Conservation (phyloP, 306 rosid genomes). For the Carpinus viminea region DNA sequence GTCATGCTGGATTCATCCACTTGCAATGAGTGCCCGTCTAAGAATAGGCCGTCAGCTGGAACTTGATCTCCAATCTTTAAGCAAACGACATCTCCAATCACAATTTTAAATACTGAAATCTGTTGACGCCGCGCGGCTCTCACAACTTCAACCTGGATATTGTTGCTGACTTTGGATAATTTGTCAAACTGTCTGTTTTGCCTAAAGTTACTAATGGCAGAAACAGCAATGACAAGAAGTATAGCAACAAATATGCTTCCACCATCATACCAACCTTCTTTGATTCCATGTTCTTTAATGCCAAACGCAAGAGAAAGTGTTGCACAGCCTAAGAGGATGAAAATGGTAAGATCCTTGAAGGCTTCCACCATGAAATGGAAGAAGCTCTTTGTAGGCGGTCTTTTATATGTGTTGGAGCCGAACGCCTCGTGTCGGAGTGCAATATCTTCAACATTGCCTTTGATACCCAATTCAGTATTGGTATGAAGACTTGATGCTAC, state of each 20-base stretch:
- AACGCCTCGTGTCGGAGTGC: not conserved
- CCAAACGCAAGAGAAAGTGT: conserved; percentile 28
- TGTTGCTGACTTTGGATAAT: conserved; percentile 17
- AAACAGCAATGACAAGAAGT: conserved; percentile 19
- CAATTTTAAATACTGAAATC: conserved; percentile 24
- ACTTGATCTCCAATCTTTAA: conserved; percentile 31
- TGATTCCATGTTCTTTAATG: conserved; percentile 20
- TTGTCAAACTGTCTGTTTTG: conserved; percentile 21
- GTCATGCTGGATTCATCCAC: conserved; percentile 30
- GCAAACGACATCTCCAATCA: conserved; percentile 35
- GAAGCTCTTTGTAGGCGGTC: conserved; percentile 25
- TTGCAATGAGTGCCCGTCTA: conserved; percentile 20
- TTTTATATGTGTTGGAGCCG: conserved; percentile 24
- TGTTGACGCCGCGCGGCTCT: conserved; percentile 23
- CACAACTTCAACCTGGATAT: conserved; percentile 26
- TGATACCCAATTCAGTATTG: conserved; percentile 17
- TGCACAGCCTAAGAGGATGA: conserved; percentile 25
- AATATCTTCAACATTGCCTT: conserved; percentile 5
- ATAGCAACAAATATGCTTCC: conserved; percentile 33
- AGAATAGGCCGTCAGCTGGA: conserved; percentile 36
- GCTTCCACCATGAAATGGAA: conserved; percentile 31
- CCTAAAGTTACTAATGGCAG: conserved; percentile 14
- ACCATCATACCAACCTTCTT: conserved; percentile 37
- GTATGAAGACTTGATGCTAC: conserved; percentile 36
- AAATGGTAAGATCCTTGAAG: conserved; percentile 24